Evolutionary conservation across 257 asterid genomes (phyloP), one percentile per base, ranked within the genome.

Genomic region (Ophiorrhiza pumila): DNA sequence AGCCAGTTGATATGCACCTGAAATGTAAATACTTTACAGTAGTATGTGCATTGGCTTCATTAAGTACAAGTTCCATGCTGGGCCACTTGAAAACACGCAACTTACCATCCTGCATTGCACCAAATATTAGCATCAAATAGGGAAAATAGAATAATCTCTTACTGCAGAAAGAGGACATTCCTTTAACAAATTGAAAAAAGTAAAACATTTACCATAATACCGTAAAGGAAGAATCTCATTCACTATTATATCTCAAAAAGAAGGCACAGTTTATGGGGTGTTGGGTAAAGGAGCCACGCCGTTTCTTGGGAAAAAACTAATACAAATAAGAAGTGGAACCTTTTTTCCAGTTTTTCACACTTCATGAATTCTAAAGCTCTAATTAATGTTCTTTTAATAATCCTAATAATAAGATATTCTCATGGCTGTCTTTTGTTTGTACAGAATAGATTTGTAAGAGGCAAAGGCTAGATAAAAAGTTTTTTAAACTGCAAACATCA

Each of bases 41-140:
- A 77, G 91, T 15, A 85, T 92, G 96, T 65, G 83, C 91, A 34
- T 76, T 81, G 34, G 79, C 82, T 82, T 95, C 89, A 68, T 78
- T 85, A 60, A 95, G 85, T 74, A 82, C 77, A 79, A 62, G 78
- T 73, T 87, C 92, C 98, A 91, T 87, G 84, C 90, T 41, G 60
- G 98, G 97, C 99, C 99, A 95, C 85, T 85, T 84, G 74, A 84
- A 95, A 78, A 89, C 89, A 86, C 95, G 91, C 73, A 95, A 86
- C 82, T 85, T 90, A 77, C 99, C 99, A 77, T 95, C 98, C 99
- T 94, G 93, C 71, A 69, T 85, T 78, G 87, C 89, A 84, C 79
- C 78, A 83, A 53, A 13, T 58, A 4, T 56, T 63, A 52, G 29
- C 23, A n/a, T 52, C 9, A 41, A 14, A 20, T 13, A 29, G 64